Evolutionary conservation across 352 stramenopile species (phyloP).

Genomic region (Pythium aphanidermatum): DNA sequence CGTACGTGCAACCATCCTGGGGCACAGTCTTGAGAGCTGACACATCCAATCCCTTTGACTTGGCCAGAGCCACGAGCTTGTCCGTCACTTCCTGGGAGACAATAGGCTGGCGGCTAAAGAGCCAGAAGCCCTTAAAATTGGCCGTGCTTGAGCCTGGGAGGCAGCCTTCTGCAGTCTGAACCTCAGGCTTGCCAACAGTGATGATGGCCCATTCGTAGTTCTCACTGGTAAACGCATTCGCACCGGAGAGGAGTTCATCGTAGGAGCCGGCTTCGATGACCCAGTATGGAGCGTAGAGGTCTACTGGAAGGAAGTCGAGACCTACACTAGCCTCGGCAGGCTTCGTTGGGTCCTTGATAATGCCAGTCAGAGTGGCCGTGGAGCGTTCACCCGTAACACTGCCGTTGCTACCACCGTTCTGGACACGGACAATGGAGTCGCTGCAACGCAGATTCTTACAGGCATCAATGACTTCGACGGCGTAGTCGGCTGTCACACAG

Average conservation of each 20-base stretch:
- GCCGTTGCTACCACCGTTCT: conserved; percentile 10
- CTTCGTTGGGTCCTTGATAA: conserved; percentile 10
- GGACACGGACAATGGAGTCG: not conserved
- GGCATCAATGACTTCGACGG: not conserved
- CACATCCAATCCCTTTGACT: not conserved
- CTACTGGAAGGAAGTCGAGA: conserved; percentile 1
- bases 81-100: conserved; percentile 6
- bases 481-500: conserved; percentile 10
- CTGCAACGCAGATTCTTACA: conserved; percentile 4
- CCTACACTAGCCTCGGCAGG: conserved; percentile 8
- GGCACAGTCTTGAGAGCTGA: not conserved
- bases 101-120: conserved; percentile 13
- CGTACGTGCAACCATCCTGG: not conserved
- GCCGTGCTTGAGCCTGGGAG: conserved; percentile 5
- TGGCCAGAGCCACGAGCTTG: not conserved
- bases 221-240: conserved; percentile 7
- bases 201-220: conserved; percentile 21
- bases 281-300: conserved; percentile 12
- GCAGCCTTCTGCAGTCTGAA: conserved; percentile 5
- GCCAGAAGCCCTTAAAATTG: conserved; percentile 17
- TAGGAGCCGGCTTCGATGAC: conserved; percentile 18
- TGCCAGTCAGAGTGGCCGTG: conserved; percentile 7
- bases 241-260: conserved; percentile 4
- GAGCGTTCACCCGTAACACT: conserved; percentile 11
- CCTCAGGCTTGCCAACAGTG: conserved; percentile 8